Conservation (phyloP, 176 grass and related monocot genomes). For the Cenchrus americanus region DNA sequence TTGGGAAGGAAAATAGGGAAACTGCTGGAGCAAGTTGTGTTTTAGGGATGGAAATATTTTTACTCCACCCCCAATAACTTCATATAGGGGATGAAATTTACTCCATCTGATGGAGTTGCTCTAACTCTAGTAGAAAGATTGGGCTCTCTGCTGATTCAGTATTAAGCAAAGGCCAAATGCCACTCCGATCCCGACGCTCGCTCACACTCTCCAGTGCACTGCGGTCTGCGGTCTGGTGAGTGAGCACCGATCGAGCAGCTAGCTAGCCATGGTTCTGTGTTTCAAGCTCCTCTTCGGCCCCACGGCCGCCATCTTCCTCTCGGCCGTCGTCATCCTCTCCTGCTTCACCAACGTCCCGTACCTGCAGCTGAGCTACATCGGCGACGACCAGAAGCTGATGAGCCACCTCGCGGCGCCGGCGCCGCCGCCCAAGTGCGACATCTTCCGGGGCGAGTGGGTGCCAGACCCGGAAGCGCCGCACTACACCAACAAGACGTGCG, state of each 20-base stretch:
- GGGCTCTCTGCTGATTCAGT: not conserved
- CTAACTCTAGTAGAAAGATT: not conserved
- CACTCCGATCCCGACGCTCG: constrained; percentile 1
- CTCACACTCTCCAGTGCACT: not conserved
- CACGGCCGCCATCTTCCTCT: constrained; percentile 47
- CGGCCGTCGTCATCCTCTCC: constrained; percentile 47
- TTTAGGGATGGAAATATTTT: too few relatives aligned
- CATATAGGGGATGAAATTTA: too few relatives aligned
- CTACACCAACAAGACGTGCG: constrained; percentile 60
- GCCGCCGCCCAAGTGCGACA: constrained; percentile 46
- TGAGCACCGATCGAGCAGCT: not conserved
- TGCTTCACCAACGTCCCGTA: constrained; percentile 50
- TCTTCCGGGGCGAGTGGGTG: constrained; percentile 61
- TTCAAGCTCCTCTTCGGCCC: constrained; percentile 46
- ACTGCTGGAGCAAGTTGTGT: too few relatives aligned
- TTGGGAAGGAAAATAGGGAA: too few relatives aligned
- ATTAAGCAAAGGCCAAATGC: constrained; percentile 19
- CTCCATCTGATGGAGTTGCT: too few relatives aligned
- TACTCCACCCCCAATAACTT: too few relatives aligned
- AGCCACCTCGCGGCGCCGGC: not conserved
- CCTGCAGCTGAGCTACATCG: constrained; percentile 27
- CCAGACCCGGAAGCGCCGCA: constrained; percentile 50
- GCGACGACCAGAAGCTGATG: not conserved
- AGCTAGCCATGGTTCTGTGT: constrained; percentile 37
- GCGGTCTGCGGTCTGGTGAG: not conserved